Base-by-base conservation (phyloP, 768 basidiomycete genomes). In the Hirschioporus abietinus region DNA sequence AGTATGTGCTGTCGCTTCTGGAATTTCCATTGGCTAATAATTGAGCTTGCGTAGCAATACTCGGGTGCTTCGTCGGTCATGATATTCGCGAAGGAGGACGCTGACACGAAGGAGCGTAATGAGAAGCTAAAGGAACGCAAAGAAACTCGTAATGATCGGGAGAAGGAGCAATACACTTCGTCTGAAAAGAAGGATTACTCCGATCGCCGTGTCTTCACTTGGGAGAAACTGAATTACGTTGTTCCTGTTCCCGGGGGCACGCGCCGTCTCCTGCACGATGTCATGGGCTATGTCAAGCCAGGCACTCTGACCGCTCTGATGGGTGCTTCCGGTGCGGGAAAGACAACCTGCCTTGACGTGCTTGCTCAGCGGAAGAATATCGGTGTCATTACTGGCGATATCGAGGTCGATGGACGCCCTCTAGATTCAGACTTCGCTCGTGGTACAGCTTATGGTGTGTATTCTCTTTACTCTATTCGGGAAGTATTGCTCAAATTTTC, bases 281-380 rank as follows among this genome's bases (percentile, higher is more conserved):
- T 95, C 20, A 84, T 81, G 68, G 93, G 93, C 0, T 94, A 88
- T 72, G 90, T 93, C 58, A 89, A 89, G 70, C 94, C 94, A 10
- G 94, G 93, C 1, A 92, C 88, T n/a, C 75, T 95, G 68, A 94
- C 93, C 0, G 94, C 93, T 0, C 81, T 96, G 10, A 93, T 96
- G 92, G 93, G 93, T 68, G 89, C 89, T 17, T 89, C 88, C 67
- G 91, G 91, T 64, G 91, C 91, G 58, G 89, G 88, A 77, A 91
- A 85, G 81, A 93, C 88, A 34, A 95, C 88, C 12, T 93, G 83
- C 75, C 84, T 88, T 35, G 88, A 88, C 77, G 93, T 86, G 66
- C 79, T 90, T 23, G 90, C 90, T 9, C 88, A 90, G 68, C 80
- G 90, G 63, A 88, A 89, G 74, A 89, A 86, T 65, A 86, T 88